Conservation (phyloP, 352 stramenopile genomes). For the Globisporangium cylindrosporum region DNA sequence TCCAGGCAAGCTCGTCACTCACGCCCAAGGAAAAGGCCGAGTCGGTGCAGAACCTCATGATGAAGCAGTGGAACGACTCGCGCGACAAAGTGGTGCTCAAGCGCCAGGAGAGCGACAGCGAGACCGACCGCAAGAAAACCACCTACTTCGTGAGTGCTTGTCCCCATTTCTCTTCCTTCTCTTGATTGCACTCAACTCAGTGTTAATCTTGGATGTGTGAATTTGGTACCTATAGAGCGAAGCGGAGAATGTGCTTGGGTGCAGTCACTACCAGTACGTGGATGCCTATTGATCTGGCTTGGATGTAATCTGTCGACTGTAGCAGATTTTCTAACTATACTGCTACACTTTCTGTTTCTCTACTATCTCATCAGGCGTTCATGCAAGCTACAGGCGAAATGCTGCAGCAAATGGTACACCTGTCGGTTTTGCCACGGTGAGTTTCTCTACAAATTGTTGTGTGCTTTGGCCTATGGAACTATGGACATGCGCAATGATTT, state of each 20-base stretch:
- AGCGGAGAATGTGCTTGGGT: constrained; percentile 65
- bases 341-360: not conserved
- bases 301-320: not conserved
- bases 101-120: constrained; percentile 40
- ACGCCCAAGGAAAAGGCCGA: constrained; percentile 83
- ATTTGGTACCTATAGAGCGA: constrained; percentile 35
- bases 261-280: constrained; percentile 84
- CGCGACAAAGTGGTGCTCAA: constrained; percentile 45
- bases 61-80: constrained; percentile 80
- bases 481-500: too few relatives aligned
- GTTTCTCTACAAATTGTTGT: constrained; percentile 8
- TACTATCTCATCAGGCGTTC: constrained; percentile 31
- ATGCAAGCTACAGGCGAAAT: constrained; percentile 84
- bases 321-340: not conserved
- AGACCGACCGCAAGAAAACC: constrained; percentile 39
- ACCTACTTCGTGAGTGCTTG: constrained; percentile 55
- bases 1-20: constrained; percentile 72
- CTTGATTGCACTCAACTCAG: not conserved
- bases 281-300: not conserved
- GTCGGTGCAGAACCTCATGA: constrained; percentile 84
- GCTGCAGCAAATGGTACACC: constrained; percentile 87
- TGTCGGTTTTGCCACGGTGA: constrained; percentile 90
- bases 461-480: not conserved
- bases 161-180: not conserved
- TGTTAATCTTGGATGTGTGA: not conserved